These are phyloP conservation scores for Takakia lepidozioides DNA, from an alignment of 225 moss, liverwort and hornwort genomes.

Conservation along the genomic window DNA sequence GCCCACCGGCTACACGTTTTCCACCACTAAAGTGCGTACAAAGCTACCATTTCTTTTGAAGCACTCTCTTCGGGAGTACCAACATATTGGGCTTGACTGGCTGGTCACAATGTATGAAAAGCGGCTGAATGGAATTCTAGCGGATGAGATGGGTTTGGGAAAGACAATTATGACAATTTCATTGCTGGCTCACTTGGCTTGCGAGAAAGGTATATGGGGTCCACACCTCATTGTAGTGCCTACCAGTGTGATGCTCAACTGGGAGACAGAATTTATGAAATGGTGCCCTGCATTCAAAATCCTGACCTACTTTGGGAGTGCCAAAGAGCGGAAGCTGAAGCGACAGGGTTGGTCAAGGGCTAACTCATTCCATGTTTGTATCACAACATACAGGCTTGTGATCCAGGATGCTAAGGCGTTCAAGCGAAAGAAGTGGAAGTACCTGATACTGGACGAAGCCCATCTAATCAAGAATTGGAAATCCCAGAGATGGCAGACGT, in stretches of 20 bases:
- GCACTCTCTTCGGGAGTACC: slow-evolving; percentile 96
- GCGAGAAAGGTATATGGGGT: slow-evolving; percentile 98
- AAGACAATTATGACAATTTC: slow-evolving; percentile 99
- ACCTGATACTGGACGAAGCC: slow-evolving; percentile 93
- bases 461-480: slow-evolving; percentile 99
- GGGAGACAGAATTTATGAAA: slow-evolving; percentile 99
- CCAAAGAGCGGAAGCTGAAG: slow-evolving; percentile 85
- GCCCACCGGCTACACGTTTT: slow-evolving; percentile 94
- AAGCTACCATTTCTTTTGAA: slow-evolving; percentile 92
- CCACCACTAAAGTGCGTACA: slow-evolving; percentile 95
- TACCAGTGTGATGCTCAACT: slow-evolving; percentile 98
- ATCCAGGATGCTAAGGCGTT: slow-evolving; percentile 99
- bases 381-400: slow-evolving; percentile 91
- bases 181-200: slow-evolving; percentile 86
- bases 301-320: slow-evolving; percentile 94
- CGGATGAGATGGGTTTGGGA: slow-evolving; percentile 98
- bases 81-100: slow-evolving; percentile 98
- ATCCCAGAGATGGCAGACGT: slow-evolving; percentile 97
- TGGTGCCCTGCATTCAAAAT: slow-evolving; percentile 99
- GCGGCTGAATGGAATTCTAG: slow-evolving; percentile 91
- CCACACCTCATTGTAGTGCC: slow-evolving; percentile 97
- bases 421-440: slow-evolving; percentile 99
- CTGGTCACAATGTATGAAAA: slow-evolving; percentile 99
- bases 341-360: slow-evolving; percentile 95
- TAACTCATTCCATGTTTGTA: slow-evolving; percentile 96